A percentile compares a stretch with the other conserved stretches of the same genome.
Conservation (phyloP, 305 asterid species). For the Fraxinus dipetala region DNA sequence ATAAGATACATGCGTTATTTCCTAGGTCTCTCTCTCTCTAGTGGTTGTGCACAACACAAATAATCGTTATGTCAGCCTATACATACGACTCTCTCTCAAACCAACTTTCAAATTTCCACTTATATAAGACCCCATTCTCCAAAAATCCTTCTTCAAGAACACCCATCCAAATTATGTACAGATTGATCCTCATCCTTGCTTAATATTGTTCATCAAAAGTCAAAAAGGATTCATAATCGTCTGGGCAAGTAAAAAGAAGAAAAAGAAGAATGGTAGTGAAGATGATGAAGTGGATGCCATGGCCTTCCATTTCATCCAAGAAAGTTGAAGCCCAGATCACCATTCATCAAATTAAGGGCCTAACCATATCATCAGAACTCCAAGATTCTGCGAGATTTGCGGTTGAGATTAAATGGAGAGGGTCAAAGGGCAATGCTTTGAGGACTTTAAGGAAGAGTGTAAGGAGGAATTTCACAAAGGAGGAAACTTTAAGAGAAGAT, state of each 20-base stretch:
- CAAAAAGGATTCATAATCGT: background rate
- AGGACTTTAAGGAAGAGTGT: constrained; percentile 46
- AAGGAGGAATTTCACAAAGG: constrained; percentile 60
- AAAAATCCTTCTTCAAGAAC: background rate
- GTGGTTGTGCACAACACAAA: background rate
- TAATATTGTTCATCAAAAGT: background rate
- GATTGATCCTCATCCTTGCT: background rate
- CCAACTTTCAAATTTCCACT: constrained; percentile 33
- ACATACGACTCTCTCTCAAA: constrained; percentile 5
- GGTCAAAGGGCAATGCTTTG: constrained; percentile 52
- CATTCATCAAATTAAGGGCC: constrained; percentile 38
- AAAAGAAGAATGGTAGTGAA: constrained; percentile 59
- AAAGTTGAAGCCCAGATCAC: constrained; percentile 56
- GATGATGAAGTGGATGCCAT: constrained; percentile 81
- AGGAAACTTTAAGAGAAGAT: constrained; percentile 30
- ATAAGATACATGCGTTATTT: constrained; percentile 29
- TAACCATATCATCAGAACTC: constrained; percentile 3
- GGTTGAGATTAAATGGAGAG: constrained; percentile 71
- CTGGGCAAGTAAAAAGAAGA: background rate
- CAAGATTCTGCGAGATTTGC: constrained; percentile 36
- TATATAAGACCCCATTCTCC: constrained; percentile 16
- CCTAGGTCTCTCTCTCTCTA: constrained; percentile 24
- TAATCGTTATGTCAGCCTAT: background rate
- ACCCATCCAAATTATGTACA: background rate
- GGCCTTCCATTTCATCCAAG: constrained; percentile 57